These are phyloP conservation scores for Trichoderma asperelloides DNA, from an alignment of 495 filamentous ascomycete species.

Conservation along the genomic window DNA sequence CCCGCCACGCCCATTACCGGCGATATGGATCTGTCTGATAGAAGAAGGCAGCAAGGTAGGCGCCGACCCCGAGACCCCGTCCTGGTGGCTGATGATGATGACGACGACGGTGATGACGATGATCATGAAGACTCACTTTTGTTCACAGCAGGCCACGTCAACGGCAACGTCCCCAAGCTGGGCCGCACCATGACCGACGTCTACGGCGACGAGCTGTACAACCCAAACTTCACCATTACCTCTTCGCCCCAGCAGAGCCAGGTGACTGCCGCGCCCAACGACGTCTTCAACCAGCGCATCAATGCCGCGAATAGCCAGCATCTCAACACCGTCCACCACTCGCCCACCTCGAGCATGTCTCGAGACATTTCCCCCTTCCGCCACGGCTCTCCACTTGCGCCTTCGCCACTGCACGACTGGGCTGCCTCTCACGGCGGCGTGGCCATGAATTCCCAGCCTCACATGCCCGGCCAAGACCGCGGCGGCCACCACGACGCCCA, in stretches of 20 bases:
- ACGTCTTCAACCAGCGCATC: conserved; percentile 63
- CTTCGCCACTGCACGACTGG: conserved; percentile 37
- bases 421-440: conserved; percentile 20
- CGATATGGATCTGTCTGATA: conserved; percentile 34
- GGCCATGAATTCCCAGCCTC: conserved; percentile 46
- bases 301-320: conserved; percentile 71
- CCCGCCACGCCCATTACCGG: conserved; percentile 42
- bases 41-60: conserved; percentile 33
- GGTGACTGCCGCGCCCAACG: conserved; percentile 36
- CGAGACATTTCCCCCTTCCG: conserved; percentile 80
- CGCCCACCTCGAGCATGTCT: conserved; percentile 38
- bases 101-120: conserved; percentile 17
- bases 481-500: conserved; percentile 44
- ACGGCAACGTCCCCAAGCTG: conserved; percentile 56
- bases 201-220: conserved; percentile 79
- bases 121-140: conserved; percentile 27
- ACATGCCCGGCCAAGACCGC: conserved; percentile 51
- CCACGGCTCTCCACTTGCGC: conserved; percentile 59
- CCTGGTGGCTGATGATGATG: background rate
- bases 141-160: background rate
- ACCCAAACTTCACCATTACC: conserved; percentile 50
- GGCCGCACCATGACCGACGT: conserved; percentile 79
- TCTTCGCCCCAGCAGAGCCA: conserved; percentile 24
- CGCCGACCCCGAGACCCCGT: background rate
- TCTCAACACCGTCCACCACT: conserved; percentile 44